These are phyloP conservation scores for Exsudoporus frostii DNA, from an alignment of 768 basidiomycete genomes.

Conservation along the genomic window DNA sequence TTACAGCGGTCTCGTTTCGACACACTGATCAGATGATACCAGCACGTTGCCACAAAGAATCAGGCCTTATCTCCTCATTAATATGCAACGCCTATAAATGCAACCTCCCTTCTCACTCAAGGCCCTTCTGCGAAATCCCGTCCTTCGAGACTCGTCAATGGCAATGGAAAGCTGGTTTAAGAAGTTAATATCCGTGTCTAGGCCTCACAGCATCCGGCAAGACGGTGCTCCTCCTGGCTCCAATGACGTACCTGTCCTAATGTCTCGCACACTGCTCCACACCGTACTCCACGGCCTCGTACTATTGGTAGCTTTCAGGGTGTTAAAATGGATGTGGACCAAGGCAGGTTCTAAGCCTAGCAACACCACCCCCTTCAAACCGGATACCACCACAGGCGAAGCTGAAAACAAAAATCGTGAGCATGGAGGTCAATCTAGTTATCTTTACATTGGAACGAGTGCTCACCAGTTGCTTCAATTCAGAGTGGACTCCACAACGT, in stretches of 20 bases:
- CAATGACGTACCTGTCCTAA: conserved; percentile 21
- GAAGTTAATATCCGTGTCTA: conserved; percentile 9
- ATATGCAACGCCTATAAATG: background rate
- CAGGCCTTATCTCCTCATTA: conserved; percentile 2
- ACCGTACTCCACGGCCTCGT: conserved; percentile 13
- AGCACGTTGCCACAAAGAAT: background rate
- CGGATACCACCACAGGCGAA: conserved; percentile 1
- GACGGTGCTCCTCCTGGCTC: conserved; percentile 10
- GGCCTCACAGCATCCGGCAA: background rate
- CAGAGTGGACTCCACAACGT: conserved; percentile 52
- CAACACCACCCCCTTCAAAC: background rate
- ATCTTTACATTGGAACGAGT: background rate
- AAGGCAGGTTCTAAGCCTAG: background rate
- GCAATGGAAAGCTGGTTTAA: conserved; percentile 2
- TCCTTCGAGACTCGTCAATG: conserved; percentile 4
- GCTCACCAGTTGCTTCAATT: background rate
- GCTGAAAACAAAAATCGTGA: conserved; percentile 21
- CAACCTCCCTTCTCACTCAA: background rate
- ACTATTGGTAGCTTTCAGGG: conserved; percentile 3
- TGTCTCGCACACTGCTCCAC: conserved; percentile 14
- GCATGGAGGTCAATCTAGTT: conserved; percentile 19
- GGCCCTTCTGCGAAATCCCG: background rate
- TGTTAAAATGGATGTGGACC: conserved; percentile 15
- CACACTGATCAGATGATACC: conserved; percentile 4
- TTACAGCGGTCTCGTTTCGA: background rate